Base-by-base conservation (phyloP, 108 stramenopile species). In the Epipyxis sp. region DNA sequence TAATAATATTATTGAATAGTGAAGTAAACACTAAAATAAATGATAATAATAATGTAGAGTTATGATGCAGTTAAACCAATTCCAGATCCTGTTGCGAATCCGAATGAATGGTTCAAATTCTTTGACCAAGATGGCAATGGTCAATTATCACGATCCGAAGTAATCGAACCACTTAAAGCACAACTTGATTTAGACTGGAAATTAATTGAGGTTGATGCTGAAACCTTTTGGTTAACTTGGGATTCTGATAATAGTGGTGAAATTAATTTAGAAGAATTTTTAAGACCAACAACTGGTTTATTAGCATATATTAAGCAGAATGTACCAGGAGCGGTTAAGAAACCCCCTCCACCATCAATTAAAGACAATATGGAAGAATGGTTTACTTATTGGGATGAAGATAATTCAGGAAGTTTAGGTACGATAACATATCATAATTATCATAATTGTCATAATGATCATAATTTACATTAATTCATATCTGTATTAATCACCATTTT, bases 61-160 rank as follows among this genome's bases (percentile, higher is more conserved):
- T n/a, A n/a, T n/a, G n/a, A n/a, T n/a, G n/a, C n/a, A n/a, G n/a
- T n/a, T n/a, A n/a, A n/a, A n/a, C n/a, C n/a, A n/a, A n/a, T n/a
- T n/a, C n/a, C n/a, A n/a, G n/a, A n/a, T n/a, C n/a, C n/a, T n/a
- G n/a, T n/a, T n/a, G n/a, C n/a, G n/a, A n/a, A n/a, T n/a, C n/a
- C n/a, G n/a, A n/a, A n/a, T n/a, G n/a, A 50, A 32, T 76, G 76
- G 76, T 76, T 76, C 39, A 57, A 76, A n/a, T 58, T 76, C 54
- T 3, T 76, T 32, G 76, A 76, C 2, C 25, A 39, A 0, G 57
- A 76, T 0, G 3, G 76, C 1, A 35, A 59, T 59, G 76, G 76
- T 6, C 3, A 1, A 1, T 39, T 76, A 25, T 29, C 1, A 0
- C 1, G 34, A 10, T 40, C 54, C 0, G 76, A 76, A 29, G 44